Base-by-base conservation (phyloP, 139 green algal species). In the Mychonastes homosphaera region DNA sequence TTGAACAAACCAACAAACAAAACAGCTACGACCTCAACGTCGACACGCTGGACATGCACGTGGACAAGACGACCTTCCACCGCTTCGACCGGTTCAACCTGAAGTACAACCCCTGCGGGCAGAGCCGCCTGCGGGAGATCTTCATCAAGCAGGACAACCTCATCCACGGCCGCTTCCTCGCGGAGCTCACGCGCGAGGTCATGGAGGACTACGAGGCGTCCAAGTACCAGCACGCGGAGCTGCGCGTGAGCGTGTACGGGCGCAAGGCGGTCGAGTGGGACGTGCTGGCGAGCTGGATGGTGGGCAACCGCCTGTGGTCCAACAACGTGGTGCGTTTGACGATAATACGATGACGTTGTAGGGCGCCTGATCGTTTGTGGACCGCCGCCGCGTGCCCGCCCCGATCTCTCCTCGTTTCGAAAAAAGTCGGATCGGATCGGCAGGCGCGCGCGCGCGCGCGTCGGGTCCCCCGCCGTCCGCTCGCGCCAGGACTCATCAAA, bases 141-240 rank as follows among this genome's bases (percentile, higher is more conserved):
- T 99, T 99, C 81, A 95, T 99, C 73, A 99, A 99, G 79, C 87
- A 96, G 79, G 87, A 95, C 75, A 95, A 95, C 74, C 69, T 95
- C 10, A 82, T 96, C 64, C 86, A 91, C 63, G 87, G 87, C 23
- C 77, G 73, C 41, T 98, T 90, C 72, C 75, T 99, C 58, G 93
- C 91, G 23, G 91, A 98, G 79, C 68, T 99, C 58, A 99, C 93
- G 4, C 67, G 87, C 72, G 88, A 99, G 80, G 89, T 97, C 48
- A 78, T 90, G 49, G 58, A 46, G 0, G 85, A 94, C 64, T 67
- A 91, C 16, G 69, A 80, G 46, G 67, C 65, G 2, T 70, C 53
- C 57, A 96, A 95, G 78, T 96, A 96, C 69, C 88, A 96, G 79
- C 88, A 95, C 65, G 88, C 88, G 2, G 84, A 88, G 72, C 74